Evolutionary conservation across 371 early-diverging fungal genomes (phyloP), one percentile per base, ranked within the genome.

Genomic region (Homolaphlyctis polyrhiza): DNA sequence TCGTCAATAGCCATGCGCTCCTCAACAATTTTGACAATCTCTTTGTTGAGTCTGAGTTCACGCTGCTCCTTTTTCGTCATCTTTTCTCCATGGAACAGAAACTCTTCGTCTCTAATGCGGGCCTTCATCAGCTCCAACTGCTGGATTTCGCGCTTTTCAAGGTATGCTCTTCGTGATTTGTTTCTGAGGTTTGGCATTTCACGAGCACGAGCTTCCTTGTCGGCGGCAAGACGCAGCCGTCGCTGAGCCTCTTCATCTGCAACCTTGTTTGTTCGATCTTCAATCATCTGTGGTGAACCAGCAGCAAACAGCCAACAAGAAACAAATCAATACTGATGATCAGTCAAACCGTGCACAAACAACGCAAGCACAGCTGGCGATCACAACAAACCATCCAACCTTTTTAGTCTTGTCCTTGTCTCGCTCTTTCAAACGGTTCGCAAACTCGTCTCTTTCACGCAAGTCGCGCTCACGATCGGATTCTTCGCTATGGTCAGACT

Each of bases 371-470:
- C n/a, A n/a, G n/a, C n/a, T n/a, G n/a, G n/a, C n/a, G n/a, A n/a
- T n/a, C n/a, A n/a, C n/a, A n/a, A n/a, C n/a, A n/a, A n/a, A n/a
- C n/a, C n/a, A n/a, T n/a, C n/a, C n/a, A 4, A 83, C 66, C 72
- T 86, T 89, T 57, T 89, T 94, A 1, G 91, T 92, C 64, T 82
- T 83, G 47, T 89, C 87, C 65, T 88, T 84, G 68, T 97, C 97
- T 67, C 85, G 89, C 60, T 90, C 87, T 69, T 85, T 82, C 45
- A 97, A 66, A 39, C 96, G 73, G 58, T 89, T 82, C 2, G 87
- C 93, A 75, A 95, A 91, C 62, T 89, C 98, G 66, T 96, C 96
- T 60, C 95, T 86, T 69, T 97, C 97, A 36, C 67, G 52, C 18
- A 80, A 61, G 66, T 88, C 89, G 60, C 71, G 68, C 35, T 86